Evolutionary conservation across 2,329 filamentous ascomycete genomes (phyloP).

Genomic region (Alternaria sp.): DNA sequence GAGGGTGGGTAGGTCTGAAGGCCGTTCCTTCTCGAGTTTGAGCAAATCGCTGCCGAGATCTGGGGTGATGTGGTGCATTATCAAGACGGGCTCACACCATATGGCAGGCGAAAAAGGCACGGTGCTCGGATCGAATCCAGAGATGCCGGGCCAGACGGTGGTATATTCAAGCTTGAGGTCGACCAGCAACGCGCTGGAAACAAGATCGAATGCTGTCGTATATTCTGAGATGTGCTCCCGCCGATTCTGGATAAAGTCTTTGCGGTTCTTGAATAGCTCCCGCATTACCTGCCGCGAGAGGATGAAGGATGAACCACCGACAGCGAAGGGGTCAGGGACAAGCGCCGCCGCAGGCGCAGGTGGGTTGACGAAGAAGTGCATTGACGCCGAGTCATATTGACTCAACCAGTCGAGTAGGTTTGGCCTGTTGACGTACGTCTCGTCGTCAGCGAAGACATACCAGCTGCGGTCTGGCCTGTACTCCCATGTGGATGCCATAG

Average conservation of each 20-base stretch:
- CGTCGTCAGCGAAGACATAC: slow-evolving; percentile 68
- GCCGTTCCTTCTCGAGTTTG: slow-evolving; percentile 55
- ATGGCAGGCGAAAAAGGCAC: slow-evolving; percentile 56
- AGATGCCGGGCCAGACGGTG: slow-evolving; percentile 57
- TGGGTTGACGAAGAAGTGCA: slow-evolving; percentile 62
- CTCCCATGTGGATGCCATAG: slow-evolving; percentile 48
- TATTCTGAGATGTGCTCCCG: slow-evolving; percentile 58
- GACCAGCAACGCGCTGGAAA: slow-evolving; percentile 56
- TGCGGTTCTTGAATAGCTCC: slow-evolving; percentile 53
- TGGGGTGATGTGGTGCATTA: slow-evolving; percentile 57
- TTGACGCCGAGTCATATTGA: slow-evolving; percentile 58
- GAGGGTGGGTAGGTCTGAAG: slow-evolving; percentile 30
- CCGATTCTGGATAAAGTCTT: slow-evolving; percentile 53
- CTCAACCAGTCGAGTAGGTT: slow-evolving; percentile 64
- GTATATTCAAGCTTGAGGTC: slow-evolving; percentile 58
- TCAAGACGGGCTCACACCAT: slow-evolving; percentile 49
- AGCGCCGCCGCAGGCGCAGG: slow-evolving; percentile 21
- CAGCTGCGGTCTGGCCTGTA: slow-evolving; percentile 61
- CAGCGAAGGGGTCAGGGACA: slow-evolving; percentile 57
- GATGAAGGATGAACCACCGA: slow-evolving; percentile 63
- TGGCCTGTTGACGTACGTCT: slow-evolving; percentile 65
- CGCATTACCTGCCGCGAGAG: slow-evolving; percentile 61
- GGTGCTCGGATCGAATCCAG: slow-evolving; percentile 42
- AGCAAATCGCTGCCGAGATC: slow-evolving; percentile 56
- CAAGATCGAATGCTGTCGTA: slow-evolving; percentile 61